Evolutionary conservation across 1,284 basidiomycete genomes (phyloP).

Genomic region (Marasmius tenuissimus): DNA sequence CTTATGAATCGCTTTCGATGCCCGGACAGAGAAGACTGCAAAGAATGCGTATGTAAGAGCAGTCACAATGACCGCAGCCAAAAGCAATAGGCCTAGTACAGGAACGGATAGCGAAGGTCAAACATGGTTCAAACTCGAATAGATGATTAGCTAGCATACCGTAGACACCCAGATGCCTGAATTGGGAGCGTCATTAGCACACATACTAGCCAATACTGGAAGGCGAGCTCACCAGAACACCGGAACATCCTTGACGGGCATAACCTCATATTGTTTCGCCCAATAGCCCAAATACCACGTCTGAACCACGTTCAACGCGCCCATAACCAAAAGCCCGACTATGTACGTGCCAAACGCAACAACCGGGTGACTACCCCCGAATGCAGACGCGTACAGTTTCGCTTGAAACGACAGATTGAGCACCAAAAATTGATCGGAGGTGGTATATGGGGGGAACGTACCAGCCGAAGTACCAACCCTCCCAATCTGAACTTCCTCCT

Average conservation of each 20-base stretch:
- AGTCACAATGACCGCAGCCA: constrained; percentile 19
- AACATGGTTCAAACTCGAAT: constrained; percentile 9
- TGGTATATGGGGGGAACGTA: constrained; percentile 23
- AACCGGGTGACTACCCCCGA: constrained; percentile 23
- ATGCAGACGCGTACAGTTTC: constrained; percentile 23
- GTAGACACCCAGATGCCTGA: constrained; percentile 50
- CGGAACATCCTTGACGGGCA: constrained; percentile 32
- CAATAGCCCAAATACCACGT: constrained; percentile 63
- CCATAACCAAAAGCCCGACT: constrained; percentile 26
- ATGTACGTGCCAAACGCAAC: constrained; percentile 24
- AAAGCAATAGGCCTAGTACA: constrained; percentile 30
- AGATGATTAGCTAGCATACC: constrained; percentile 23
- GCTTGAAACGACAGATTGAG: constrained; percentile 22
- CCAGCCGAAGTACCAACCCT: constrained; percentile 49
- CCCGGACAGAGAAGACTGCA: constrained; percentile 40
- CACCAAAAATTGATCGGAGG: background rate
- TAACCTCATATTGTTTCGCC: constrained; percentile 33
- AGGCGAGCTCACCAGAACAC: constrained; percentile 36
- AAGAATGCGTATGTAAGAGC: constrained; percentile 9
- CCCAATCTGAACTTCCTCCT: constrained; percentile 60
- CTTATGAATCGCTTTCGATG: constrained; percentile 42
- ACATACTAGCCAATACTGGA: background rate
- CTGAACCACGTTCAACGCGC: constrained; percentile 37
- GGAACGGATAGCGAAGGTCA: constrained; percentile 21
- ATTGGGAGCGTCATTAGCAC: background rate